phyloP scores from a whole-genome alignment of 2,329 filamentous ascomycete genomes.

The Fusarium kyushuense region DNA sequence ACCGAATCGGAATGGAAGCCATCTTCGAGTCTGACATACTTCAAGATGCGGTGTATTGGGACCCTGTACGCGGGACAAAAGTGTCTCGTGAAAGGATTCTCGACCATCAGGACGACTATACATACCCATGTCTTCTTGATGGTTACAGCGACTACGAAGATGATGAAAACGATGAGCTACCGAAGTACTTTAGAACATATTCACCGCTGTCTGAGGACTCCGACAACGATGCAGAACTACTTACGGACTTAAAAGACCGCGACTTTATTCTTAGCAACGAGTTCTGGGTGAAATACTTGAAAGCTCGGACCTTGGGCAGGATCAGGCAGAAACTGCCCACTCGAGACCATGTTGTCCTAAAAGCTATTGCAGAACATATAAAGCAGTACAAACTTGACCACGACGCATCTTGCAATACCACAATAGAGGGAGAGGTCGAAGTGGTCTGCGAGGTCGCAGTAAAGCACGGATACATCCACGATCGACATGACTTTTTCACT shows the following conservation, averaged over 20 bases:
- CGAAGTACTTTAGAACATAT: neutral
- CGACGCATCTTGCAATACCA: neutral
- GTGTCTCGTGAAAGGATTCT: neutral
- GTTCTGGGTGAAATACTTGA: neutral
- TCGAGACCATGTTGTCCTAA: neutral
- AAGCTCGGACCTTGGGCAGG: neutral
- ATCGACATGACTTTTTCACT: constrained; percentile 5
- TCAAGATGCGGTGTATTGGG: neutral
- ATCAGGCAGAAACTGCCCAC: neutral
- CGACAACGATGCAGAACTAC: no score
- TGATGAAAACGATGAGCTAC: neutral
- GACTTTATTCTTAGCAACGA: neutral
- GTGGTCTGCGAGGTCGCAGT: neutral
- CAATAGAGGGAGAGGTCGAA: neutral
- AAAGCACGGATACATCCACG: constrained; percentile 1
- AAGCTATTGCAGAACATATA: neutral
- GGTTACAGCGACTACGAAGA: neutral
- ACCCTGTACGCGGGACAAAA: neutral
- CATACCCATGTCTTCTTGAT: neutral
- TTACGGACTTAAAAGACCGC: rapidly evolving
- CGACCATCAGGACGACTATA: neutral
- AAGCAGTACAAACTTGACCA: neutral
- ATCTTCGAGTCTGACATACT: neutral
- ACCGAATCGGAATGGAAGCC: neutral
- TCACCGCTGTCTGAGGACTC: no score